These are phyloP conservation scores for Colletotrichum sidae DNA, from an alignment of 2,329 filamentous ascomycete genomes.

Conservation along the genomic window DNA sequence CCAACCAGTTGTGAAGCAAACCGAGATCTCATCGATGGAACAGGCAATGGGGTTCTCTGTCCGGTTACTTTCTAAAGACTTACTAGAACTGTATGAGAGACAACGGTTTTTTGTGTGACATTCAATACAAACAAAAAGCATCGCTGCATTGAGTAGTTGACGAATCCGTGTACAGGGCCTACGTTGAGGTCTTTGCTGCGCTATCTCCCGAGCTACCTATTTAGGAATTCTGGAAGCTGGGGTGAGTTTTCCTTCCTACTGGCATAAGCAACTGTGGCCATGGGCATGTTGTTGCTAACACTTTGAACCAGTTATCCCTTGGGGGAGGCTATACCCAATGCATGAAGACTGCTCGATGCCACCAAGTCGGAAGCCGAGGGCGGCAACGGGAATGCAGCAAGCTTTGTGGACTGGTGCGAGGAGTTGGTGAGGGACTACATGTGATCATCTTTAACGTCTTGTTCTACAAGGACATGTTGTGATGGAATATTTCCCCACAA, in stretches of 20 bases:
- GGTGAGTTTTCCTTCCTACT: constrained; percentile 20
- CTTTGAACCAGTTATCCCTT: constrained; percentile 1
- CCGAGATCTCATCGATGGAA: too few species aligned
- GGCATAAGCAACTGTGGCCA: too few species aligned
- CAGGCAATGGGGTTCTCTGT: too few species aligned
- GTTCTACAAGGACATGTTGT: too few species aligned
- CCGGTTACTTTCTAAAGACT: too few species aligned
- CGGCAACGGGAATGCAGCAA: constrained; percentile 42
- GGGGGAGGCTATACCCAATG: constrained; percentile 31
- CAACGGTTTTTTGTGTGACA: too few species aligned
- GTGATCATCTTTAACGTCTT: neutral
- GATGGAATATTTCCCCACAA: too few species aligned
- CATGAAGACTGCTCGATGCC: constrained; percentile 44
- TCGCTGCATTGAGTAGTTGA: too few species aligned
- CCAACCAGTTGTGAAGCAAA: too few species aligned
- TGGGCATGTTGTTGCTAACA: too few species aligned
- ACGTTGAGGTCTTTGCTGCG: constrained; percentile 59
- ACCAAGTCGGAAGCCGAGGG: constrained; percentile 42
- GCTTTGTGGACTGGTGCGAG: constrained; percentile 46
- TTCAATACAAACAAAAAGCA: too few species aligned
- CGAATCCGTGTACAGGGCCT: constrained; percentile 49
- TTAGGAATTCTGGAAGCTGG: constrained; percentile 49
- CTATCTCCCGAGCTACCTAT: constrained; percentile 55
- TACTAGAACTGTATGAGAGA: too few species aligned
- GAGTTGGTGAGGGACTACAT: constrained; percentile 13